Conservation (phyloP, 225 moss, liverwort and hornwort genomes). For the Neckera pumila region DNA sequence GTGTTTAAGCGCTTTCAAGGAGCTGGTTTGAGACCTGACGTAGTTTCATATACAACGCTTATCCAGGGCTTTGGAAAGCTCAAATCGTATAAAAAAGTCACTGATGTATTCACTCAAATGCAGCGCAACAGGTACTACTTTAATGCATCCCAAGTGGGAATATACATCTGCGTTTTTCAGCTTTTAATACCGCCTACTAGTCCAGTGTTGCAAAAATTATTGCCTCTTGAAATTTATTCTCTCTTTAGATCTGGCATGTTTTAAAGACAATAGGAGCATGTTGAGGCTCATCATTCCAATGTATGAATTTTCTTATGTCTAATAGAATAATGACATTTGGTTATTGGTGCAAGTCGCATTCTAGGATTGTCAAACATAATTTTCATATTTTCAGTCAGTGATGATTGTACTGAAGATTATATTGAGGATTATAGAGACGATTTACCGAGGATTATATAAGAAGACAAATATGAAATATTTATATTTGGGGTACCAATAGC, state of each 20-base stretch:
- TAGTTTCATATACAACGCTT: conserved; percentile 49
- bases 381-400: not conserved
- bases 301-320: not conserved
- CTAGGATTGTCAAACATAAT: not conserved
- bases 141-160: not conserved
- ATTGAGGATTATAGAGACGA: not conserved
- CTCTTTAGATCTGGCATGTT: not conserved
- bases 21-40: conserved; percentile 41
- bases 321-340: not conserved
- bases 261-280: not conserved
- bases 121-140: conserved; percentile 29
- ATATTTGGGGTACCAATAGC: not conserved
- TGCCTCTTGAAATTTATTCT: not conserved
- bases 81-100: conserved; percentile 38
- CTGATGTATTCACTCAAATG: conserved; percentile 41
- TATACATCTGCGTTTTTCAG: not conserved
- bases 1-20: conserved; percentile 36
- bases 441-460: not conserved
- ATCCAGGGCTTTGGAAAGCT: conserved; percentile 56
- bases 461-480: not conserved
- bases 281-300: not conserved
- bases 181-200: not conserved
- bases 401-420: not conserved
- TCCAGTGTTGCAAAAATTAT: not conserved
- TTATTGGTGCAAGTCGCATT: not conserved